Percentiles rank a stretch among this genome's conserved stretches.
Evolutionary conservation across 257 asterid species (phyloP).

Genomic region (Ligustrum vulgare): DNA sequence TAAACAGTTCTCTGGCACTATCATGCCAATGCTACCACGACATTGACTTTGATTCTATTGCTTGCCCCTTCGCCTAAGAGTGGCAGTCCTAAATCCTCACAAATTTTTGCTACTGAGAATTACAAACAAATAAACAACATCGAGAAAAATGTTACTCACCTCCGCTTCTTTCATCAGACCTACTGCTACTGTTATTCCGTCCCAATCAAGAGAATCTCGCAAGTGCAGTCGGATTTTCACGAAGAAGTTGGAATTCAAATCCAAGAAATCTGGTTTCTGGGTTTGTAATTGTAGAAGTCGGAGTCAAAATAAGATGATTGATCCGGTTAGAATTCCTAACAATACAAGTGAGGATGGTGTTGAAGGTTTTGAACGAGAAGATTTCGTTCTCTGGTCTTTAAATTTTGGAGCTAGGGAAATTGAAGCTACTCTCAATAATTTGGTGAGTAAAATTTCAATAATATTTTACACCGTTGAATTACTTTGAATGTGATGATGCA

Average conservation of each 20-base stretch:
- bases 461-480: background rate
- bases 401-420: slow-evolving; percentile 33
- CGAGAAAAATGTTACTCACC: slow-evolving; percentile 30
- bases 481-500: background rate
- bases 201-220: slow-evolving; percentile 20
- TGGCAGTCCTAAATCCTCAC: background rate
- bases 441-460: slow-evolving; percentile 41
- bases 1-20: too few species aligned
- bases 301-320: slow-evolving; percentile 31
- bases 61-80: background rate
- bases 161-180: slow-evolving; percentile 30
- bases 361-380: slow-evolving; percentile 51
- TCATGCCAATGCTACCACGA: too few species aligned
- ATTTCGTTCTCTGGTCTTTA: slow-evolving; percentile 37
- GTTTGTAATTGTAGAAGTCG: background rate
- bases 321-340: slow-evolving; percentile 17
- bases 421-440: slow-evolving; percentile 51
- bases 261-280: slow-evolving; percentile 32
- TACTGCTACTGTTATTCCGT: slow-evolving; percentile 4
- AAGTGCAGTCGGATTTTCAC: slow-evolving; percentile 21
- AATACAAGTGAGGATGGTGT: slow-evolving; percentile 34
- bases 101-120: slow-evolving; percentile 6
- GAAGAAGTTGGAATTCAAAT: slow-evolving; percentile 18
- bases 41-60: too few species aligned
- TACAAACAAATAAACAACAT: background rate